Evolutionary conservation across 2,329 filamentous ascomycete genomes (phyloP).

Genomic region (Sclerotinia trifoliorum): DNA sequence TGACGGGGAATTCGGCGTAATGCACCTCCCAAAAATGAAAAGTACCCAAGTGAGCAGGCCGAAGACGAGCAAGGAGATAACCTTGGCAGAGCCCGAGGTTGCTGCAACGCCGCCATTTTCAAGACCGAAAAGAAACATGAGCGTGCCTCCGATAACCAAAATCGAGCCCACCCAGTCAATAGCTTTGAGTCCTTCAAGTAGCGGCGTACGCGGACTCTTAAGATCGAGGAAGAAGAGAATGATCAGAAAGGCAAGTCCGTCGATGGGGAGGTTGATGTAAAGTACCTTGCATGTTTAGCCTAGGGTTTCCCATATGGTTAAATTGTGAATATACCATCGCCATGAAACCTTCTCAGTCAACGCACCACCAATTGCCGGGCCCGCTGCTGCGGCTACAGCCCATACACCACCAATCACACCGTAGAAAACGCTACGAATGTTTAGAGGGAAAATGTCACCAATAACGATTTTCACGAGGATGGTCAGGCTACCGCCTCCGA

Average conservation of each 20-base stretch:
- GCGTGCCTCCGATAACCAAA: slow-evolving; percentile 66
- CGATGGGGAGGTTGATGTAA: too few relatives aligned
- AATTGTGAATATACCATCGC: slow-evolving; percentile 44
- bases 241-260: slow-evolving; percentile 47
- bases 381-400: slow-evolving; percentile 59
- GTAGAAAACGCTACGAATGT: slow-evolving; percentile 51
- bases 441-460: slow-evolving; percentile 61
- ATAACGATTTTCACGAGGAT: neutral
- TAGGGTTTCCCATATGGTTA: too few relatives aligned
- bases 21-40: slow-evolving; percentile 71
- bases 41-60: slow-evolving; percentile 56
- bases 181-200: slow-evolving; percentile 58
- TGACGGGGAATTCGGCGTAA: slow-evolving; percentile 71
- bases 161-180: slow-evolving; percentile 59
- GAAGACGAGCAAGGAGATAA: slow-evolving; percentile 76
- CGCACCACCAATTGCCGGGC: slow-evolving; percentile 46
- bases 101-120: slow-evolving; percentile 74
- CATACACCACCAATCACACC: slow-evolving; percentile 51
- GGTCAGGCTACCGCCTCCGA: slow-evolving; percentile 51
- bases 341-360: slow-evolving; percentile 2
- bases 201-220: slow-evolving; percentile 58
- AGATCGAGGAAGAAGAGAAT: slow-evolving; percentile 61
- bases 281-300: too few relatives aligned
- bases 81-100: slow-evolving; percentile 69
- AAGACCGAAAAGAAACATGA: slow-evolving; percentile 81